Base-by-base conservation (phyloP, 768 basidiomycete genomes). In the Sutorius australiensis region DNA sequence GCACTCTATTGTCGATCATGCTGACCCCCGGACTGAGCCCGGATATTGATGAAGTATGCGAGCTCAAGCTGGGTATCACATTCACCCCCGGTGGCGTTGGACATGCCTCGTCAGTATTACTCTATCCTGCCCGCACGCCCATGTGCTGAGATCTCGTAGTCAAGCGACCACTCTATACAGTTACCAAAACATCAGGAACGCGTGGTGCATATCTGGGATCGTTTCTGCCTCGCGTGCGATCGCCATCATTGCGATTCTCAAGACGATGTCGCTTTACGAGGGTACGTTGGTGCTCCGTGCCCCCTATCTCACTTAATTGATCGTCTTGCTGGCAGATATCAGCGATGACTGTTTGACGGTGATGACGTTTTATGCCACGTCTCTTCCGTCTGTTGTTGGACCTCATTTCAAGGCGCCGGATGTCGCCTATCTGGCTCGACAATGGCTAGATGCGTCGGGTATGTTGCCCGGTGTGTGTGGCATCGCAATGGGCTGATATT, bases 391-490 rank as follows among this genome's bases (percentile, higher is more conserved):
- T 16, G 72, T 72, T 8, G 77, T 91, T 12, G 90, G 90, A 1
- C 61, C 73, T 0, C 63, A 67, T 3, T 95, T 84, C 61, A 75
- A 81, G 48, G 67, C 81, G 6, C 89, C 95, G 0, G 86, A 83
- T 55, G 74, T 97, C 6, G 77, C 83, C 2, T 84, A 80, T 60
- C 76, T 97, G 40, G 90, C 87, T 8, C 74, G 72, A 16, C 79
- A 79, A 59, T 95, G 93, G 86, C 81, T 94, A 32, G 82, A 87
- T 61, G 74, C 82, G 8, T 83, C 83, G 3, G 76, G 92, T 95
- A 64, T 51, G 81, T 59, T 38, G 3, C 47, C 17, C 39, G 16
- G 14, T 16, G 24, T 30, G 5, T 30, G 5, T 12, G 14, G 58
- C 10, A 32, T 57, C 39, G 11, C 46, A 5, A 34, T 43, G 28